These are phyloP conservation scores for Pseudogymnoascus sp. DNA, from an alignment of 2,329 filamentous ascomycete genomes.

Conservation along the genomic window DNA sequence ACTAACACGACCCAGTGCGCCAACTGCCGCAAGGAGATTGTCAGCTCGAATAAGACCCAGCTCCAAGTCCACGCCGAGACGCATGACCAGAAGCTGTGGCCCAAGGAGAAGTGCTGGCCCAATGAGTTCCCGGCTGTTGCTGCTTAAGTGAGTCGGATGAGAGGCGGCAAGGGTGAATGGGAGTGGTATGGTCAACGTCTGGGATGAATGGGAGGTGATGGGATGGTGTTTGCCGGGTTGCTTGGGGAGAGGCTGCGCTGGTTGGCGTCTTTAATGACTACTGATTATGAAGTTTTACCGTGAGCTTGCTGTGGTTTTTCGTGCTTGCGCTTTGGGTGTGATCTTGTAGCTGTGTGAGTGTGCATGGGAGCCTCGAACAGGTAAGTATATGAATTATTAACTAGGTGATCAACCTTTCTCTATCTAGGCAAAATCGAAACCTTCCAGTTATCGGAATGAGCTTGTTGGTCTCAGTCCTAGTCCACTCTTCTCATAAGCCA, in stretches of 20 bases:
- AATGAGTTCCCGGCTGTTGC: slow-evolving; percentile 34
- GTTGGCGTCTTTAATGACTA: slow-evolving; percentile 5
- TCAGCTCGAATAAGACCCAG: slow-evolving; percentile 43
- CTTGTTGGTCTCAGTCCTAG: slow-evolving; percentile 25
- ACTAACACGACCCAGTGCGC: slow-evolving; percentile 33
- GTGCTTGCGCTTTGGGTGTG: neutral
- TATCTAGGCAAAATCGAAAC: neutral
- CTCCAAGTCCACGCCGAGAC: slow-evolving; percentile 45
- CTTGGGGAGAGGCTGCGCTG: neutral
- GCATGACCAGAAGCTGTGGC: slow-evolving; percentile 41
- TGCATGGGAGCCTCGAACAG: neutral
- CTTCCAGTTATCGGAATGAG: slow-evolving; percentile 10
- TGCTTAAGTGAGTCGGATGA: slow-evolving; percentile 12
- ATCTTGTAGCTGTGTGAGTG: neutral
- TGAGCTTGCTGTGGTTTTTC: neutral
- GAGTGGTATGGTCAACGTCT: neutral
- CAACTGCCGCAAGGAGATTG: slow-evolving; percentile 43
- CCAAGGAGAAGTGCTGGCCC: slow-evolving; percentile 52
- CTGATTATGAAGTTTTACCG: neutral
- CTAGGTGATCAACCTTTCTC: neutral
- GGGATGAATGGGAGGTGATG: neutral
- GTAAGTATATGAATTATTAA: neutral
- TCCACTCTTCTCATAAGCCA: slow-evolving; percentile 36
- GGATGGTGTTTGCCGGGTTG: neutral
- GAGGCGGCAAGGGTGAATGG: neutral